Evolutionary conservation across 768 basidiomycete species (phyloP).

Genomic region (Dioszegia crocea): DNA sequence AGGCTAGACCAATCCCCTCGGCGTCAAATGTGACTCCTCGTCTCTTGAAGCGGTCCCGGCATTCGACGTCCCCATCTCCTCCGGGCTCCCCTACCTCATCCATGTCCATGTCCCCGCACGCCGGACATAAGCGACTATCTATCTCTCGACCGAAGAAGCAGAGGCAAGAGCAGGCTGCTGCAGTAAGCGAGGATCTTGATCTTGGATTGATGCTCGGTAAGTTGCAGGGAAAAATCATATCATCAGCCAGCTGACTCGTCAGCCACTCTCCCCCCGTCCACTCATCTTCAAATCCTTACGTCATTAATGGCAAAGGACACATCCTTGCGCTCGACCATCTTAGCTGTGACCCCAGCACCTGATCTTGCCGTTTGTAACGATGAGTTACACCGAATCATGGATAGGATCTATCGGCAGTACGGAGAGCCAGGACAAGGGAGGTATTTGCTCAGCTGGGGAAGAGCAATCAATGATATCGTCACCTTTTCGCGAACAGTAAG

Average conservation of each 20-base stretch:
- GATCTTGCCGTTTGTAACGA: constrained; percentile 26
- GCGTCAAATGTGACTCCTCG: constrained; percentile 5
- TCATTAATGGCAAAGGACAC: constrained; percentile 28
- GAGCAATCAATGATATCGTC: constrained; percentile 11
- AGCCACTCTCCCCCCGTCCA: constrained; percentile 35
- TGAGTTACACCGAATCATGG: constrained; percentile 15
- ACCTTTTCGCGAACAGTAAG: constrained; percentile 31
- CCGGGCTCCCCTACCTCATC: constrained; percentile 28
- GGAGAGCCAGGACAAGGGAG: constrained; percentile 11
- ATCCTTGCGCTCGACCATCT: constrained; percentile 12
- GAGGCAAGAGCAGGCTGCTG: not conserved
- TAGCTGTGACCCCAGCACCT: constrained; percentile 29
- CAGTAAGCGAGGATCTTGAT: constrained; percentile 22
- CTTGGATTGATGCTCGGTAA: constrained; percentile 38
- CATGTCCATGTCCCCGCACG: constrained; percentile 9
- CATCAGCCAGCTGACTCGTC: not conserved
- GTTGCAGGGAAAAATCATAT: too few species aligned
- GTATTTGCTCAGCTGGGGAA: constrained; percentile 6
- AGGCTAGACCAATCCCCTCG: not conserved
- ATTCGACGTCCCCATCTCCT: constrained; percentile 24
- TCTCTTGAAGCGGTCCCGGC: constrained; percentile 22
- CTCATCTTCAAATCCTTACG: constrained; percentile 37
- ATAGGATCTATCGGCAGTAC: constrained; percentile 17
- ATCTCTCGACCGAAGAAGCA: constrained; percentile 4
- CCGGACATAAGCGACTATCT: not conserved